Evolutionary conservation across 441 rosid species (phyloP), one percentile per base, ranked within the genome.

Genomic region (Flueggea neowawraea): DNA sequence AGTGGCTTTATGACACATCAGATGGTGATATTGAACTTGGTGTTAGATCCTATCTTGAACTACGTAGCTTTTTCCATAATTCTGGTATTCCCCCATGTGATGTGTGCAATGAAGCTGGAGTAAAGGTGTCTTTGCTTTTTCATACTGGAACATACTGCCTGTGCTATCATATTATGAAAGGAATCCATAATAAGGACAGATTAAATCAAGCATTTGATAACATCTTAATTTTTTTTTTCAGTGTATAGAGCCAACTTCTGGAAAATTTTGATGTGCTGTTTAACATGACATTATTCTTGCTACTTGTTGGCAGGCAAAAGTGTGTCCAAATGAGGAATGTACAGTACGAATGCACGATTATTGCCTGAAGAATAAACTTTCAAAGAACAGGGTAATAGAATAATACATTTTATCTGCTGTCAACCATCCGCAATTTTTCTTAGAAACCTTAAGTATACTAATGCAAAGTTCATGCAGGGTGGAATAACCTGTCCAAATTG

Each of bases 21-120:
- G 94, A 93, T 36, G 82, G 88, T 49, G 78, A 79, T 57, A 73
- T 90, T 13, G 95, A 95, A 64, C 78, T 93, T 31, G 98, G 97
- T 69, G 72, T 80, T 67, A 83, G 89, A 76, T 85, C 98, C 63
- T 83, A 80, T 68, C 89, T 90, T 63, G 97, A 94, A 63, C 78
- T 94, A 64, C 86, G 93, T 36, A 78, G 91, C 64, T 90, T 86
- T 90, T 83, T 94, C 73, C 78, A 81, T 64, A 85, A 64, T 78
- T 76, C 81, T 61, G 93, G 82, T 53, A 76, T 80, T 74, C 87
- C 97, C 67, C 73, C 84, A 15, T 94, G 99, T 58, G 84, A 84
- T 75, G 88, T 94, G 50, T 94, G 99, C 82, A 88, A 87, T 15
- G 99, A 91, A 78, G 88, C 94, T 65, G 96, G 84, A 39, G 64